These are phyloP conservation scores for Globisporangium apiculatum DNA, from an alignment of 352 stramenopile species.

Conservation along the genomic window DNA sequence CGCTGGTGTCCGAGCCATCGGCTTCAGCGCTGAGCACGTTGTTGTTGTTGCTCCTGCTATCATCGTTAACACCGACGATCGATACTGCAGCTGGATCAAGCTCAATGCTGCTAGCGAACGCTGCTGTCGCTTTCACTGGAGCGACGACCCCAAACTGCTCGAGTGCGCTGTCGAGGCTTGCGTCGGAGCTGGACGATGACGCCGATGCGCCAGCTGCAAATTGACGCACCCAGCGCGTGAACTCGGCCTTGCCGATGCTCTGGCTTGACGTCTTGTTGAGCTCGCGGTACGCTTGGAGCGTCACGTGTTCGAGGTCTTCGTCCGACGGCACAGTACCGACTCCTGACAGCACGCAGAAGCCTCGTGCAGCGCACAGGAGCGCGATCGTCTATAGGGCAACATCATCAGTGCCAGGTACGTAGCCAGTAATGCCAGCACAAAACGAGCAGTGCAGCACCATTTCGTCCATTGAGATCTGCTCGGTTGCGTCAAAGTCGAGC, in stretches of 20 bases:
- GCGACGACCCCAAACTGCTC: slow-evolving; percentile 3
- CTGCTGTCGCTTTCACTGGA: background rate
- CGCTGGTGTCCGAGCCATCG: background rate
- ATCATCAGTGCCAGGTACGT: background rate
- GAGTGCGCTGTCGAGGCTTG: slow-evolving; percentile 5
- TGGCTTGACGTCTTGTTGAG: slow-evolving; percentile 43
- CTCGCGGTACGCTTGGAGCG: slow-evolving; percentile 50
- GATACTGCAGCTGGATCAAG: background rate
- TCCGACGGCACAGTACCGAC: slow-evolving; percentile 38
- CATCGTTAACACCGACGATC: too few relatives aligned
- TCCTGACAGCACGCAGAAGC: slow-evolving; percentile 39
- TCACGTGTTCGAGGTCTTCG: slow-evolving; percentile 50
- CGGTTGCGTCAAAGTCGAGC: slow-evolving; percentile 64
- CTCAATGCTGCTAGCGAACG: background rate
- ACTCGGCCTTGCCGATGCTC: slow-evolving; percentile 56
- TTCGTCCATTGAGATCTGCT: slow-evolving; percentile 74
- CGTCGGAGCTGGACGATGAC: slow-evolving; percentile 1
- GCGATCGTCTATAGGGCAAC: slow-evolving; percentile 42
- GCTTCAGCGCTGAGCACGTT: too few relatives aligned
- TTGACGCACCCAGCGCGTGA: slow-evolving; percentile 42
- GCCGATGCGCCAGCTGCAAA: slow-evolving; percentile 17
- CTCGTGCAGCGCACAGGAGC: slow-evolving; percentile 48
- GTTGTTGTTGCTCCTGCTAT: too few relatives aligned
- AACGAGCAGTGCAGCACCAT: slow-evolving; percentile 24
- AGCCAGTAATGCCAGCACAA: background rate